These are phyloP conservation scores for Cryptosporidium viatorum DNA, from an alignment of 169 alveolate species.

Conservation along the genomic window DNA sequence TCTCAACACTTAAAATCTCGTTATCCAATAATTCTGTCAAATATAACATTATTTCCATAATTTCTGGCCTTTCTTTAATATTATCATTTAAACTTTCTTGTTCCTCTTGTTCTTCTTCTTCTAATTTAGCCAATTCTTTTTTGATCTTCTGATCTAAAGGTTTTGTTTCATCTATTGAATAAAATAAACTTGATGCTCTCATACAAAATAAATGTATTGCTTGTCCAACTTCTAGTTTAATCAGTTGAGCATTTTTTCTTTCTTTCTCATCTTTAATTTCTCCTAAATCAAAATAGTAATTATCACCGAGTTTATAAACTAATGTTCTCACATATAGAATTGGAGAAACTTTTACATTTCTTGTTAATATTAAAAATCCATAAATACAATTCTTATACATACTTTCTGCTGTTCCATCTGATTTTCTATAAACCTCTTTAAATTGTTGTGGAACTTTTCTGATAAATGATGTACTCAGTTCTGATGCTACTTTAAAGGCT, in stretches of 20 bases:
- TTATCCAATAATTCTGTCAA: background rate
- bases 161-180: constrained; percentile 10
- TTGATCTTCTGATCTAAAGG: background rate
- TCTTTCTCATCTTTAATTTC: background rate
- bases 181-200: background rate
- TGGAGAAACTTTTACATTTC: background rate
- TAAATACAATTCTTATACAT: constrained; percentile 51
- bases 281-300: constrained; percentile 13
- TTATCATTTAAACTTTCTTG: too few species aligned
- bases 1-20: constrained; percentile 6
- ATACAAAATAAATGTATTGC: constrained; percentile 51
- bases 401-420: constrained; percentile 49
- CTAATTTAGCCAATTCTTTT: background rate
- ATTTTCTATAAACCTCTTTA: background rate
- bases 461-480: constrained; percentile 22
- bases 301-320: constrained; percentile 11
- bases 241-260: background rate
- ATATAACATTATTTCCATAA: background rate
- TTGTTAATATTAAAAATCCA: background rate
- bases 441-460: constrained; percentile 23
- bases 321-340: constrained; percentile 28
- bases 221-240: background rate
- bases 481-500: constrained; percentile 32
- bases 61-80: background rate
- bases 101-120: background rate